Conservation (phyloP, 768 basidiomycete species). For the Tylopilus intermedius region DNA sequence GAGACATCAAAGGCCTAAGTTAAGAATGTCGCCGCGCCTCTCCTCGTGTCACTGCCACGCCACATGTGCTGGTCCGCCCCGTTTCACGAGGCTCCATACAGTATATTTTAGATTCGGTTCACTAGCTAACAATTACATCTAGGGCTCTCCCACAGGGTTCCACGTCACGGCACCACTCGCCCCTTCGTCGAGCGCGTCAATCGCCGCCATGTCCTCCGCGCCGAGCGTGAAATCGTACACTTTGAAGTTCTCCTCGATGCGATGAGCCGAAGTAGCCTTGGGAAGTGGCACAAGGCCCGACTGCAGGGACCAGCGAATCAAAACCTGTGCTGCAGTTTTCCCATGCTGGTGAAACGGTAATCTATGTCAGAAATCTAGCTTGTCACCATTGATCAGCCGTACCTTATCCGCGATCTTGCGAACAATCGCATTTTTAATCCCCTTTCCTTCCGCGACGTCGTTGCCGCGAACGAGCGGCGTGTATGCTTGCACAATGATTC, state of each 20-base stretch:
- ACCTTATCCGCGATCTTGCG: conserved; percentile 55
- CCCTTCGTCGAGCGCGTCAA: conserved; percentile 69
- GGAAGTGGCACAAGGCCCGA: conserved; percentile 63
- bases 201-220: conserved; percentile 53
- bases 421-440: conserved; percentile 49
- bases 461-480: conserved; percentile 61
- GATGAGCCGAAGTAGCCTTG: conserved; percentile 61
- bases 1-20: conserved; percentile 17
- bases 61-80: background rate
- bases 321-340: conserved; percentile 37
- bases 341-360: conserved; percentile 18
- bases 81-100: background rate
- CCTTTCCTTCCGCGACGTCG: conserved; percentile 12
- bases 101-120: too few relatives aligned
- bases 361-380: background rate
- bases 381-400: background rate
- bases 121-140: background rate
- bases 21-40: background rate
- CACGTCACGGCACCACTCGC: conserved; percentile 68
- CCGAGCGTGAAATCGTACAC: conserved; percentile 71
- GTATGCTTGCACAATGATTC: conserved; percentile 66
- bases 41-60: conserved; percentile 2
- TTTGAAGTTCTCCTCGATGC: conserved; percentile 68
- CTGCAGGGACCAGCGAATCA: conserved; percentile 52
- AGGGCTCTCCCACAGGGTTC: conserved; percentile 62